Evolutionary conservation across 805 yeast genomes (phyloP), one percentile per base, ranked within the genome.

Genomic region (Myxozyma mucilagina): DNA sequence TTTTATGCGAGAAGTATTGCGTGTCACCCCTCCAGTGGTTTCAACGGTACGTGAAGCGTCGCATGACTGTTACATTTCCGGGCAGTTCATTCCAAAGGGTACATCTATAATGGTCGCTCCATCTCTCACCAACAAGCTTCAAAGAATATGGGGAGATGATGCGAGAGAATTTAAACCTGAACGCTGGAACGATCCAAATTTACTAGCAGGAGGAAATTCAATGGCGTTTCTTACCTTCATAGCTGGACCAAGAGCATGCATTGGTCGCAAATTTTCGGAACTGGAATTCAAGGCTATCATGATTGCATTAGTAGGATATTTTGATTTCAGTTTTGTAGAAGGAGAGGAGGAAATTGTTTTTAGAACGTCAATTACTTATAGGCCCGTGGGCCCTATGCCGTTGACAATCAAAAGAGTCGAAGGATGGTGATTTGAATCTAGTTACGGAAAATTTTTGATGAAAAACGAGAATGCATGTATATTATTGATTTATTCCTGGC

Each of bases 191-290:
- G 64, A 48, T 31, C 43, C 47, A 47, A 59, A 38, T 14, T 34
- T 47, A 18, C 47, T 34, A 24, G 53, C 65, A 18, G 45, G 54
- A 14, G 53, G 47, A 20, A 47, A 35, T 14, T 29, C 43, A 10
- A 53, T 57, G 53, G 61, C 61, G 1, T 57, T 53, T 35, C 31
- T 63, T 31, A 58, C 64, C 11, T 63, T 63, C 39, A 18, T 63
- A 8, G 58, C 61, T n/a, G 67, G 67, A 1, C 67, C 61, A 14
- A 42, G 67, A 9, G 51, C 61, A 0, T 63, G 67, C 43, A 63
- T 63, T 16, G 67, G 67, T 8, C 53, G 64, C 18, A 34, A 60
- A 36, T 62, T 62, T 16, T 47, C 66, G 6, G 66, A 62, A 34
- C 32, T 59, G 20, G 66, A 62, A 39, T 59, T 59, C 36, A 62